Base-by-base conservation (phyloP, 1,284 basidiomycete genomes). In the Neotropicomus parvogracilis region DNA sequence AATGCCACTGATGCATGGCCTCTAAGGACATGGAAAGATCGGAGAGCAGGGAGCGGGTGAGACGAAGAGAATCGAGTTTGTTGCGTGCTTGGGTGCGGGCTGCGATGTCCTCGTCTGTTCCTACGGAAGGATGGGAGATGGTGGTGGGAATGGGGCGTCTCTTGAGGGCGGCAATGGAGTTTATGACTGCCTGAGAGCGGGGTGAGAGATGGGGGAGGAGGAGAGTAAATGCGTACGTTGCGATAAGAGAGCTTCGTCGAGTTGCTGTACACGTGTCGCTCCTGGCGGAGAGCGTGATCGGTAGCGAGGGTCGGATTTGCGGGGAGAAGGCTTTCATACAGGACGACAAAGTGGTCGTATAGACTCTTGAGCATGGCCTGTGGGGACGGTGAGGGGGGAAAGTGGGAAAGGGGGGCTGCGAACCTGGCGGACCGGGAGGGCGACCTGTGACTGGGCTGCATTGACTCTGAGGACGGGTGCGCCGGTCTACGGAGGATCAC, bases 191-290 rank as follows among this genome's bases (percentile, higher is more conserved):
- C 87, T 90, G 57, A 16, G 48, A 43, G 20, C 50, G 33, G 54
- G 48, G 36, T 48, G 50, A 52, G 54, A 47, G 8, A 35, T 34
- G 27, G 13, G 34, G 39, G n/a, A 27, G 16, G 8, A 16, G 20
- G n/a, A 7, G 8, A 2, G 37, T 4, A 40, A 26, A 32, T 34
- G 47, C 77, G 57, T 64, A 88, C 85, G 70, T 88, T 85, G 40
- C 88, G 82, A 67, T 93, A 93, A 0, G 88, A 89, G 33, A 79
- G 59, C 64, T 88, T 90, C 46, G 72, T 83, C 0, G 86, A 79
- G 50, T 78, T 80, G 20, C 72, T 72, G 64, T 90, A 89, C 2
- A 91, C 75, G 49, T 90, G 83, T 31, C 81, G 77, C 59, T 93
- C 90, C 59, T 92, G 88, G 43, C 72, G 77, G 10, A 90, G 73